phyloP scores from a whole-genome alignment of 768 basidiomycete genomes.

The Rubroboletus satanas region DNA sequence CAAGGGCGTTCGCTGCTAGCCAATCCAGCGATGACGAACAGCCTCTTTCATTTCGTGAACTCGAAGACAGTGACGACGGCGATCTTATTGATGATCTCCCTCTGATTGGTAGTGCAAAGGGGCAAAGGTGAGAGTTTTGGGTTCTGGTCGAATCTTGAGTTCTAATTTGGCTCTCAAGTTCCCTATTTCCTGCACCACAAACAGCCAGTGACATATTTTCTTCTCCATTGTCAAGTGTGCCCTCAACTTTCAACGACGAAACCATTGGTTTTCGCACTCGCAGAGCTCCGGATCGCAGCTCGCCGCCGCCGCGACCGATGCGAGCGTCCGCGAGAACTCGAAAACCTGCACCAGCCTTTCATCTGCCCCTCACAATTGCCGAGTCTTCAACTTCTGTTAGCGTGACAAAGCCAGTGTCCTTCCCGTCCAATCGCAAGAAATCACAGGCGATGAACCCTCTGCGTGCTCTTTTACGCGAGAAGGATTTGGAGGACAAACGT shows the following conservation, averaged over 20 bases:
- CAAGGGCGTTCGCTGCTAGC: conserved; percentile 48
- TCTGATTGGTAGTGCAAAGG: conserved; percentile 2
- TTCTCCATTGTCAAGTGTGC: conserved; percentile 23
- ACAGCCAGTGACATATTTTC: conserved; percentile 8
- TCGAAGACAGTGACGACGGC: conserved; percentile 54
- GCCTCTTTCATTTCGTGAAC: conserved; percentile 36
- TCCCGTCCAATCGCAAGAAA: conserved; percentile 16
- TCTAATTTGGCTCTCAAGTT: conserved; percentile 6
- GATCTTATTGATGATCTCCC: conserved; percentile 30
- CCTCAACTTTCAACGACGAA: conserved; percentile 7
- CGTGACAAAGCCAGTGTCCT: not conserved
- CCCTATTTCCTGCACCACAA: not conserved
- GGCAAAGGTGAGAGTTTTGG: conserved; percentile 7
- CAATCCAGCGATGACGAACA: conserved; percentile 43
- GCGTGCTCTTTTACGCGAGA: conserved; percentile 52
- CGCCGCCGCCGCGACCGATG: conserved; percentile 4
- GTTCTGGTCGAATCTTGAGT: not conserved
- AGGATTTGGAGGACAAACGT: conserved; percentile 30
- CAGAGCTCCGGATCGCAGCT: not conserved
- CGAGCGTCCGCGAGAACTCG: conserved; percentile 21
- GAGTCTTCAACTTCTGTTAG: conserved; percentile 4
- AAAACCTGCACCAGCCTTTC: conserved; percentile 10
- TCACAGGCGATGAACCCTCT: conserved; percentile 46
- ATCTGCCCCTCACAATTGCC: conserved; percentile 11
- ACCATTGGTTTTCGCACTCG: not conserved